phyloP scores from a whole-genome alignment of 2,329 filamentous ascomycete species.

The Arthrobotrys conoides region DNA sequence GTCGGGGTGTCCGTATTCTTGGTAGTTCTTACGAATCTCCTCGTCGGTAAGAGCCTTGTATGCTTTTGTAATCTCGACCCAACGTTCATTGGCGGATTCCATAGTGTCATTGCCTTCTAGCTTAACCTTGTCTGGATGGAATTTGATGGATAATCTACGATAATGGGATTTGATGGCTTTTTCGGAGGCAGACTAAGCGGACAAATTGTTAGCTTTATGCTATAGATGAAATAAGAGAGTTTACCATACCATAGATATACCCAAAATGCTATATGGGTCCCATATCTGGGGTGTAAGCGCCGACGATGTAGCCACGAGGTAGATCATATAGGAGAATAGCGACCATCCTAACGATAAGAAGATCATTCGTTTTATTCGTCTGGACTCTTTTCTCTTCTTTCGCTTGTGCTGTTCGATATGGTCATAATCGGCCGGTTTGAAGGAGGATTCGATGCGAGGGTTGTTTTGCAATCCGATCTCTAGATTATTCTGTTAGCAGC shows the following conservation, averaged over 20 bases:
- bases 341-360: slow-evolving; percentile 83
- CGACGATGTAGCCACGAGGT: slow-evolving; percentile 79
- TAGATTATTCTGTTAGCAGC: neutral
- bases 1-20: slow-evolving; percentile 95
- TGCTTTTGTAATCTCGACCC: slow-evolving; percentile 95
- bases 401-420: slow-evolving; percentile 85
- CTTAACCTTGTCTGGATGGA: slow-evolving; percentile 92
- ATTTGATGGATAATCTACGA: slow-evolving; percentile 85
- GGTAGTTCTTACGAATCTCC: slow-evolving; percentile 95
- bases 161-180: slow-evolving; percentile 94
- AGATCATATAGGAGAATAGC: slow-evolving; percentile 89
- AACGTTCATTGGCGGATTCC: slow-evolving; percentile 86
- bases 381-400: slow-evolving; percentile 89
- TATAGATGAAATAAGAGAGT: slow-evolving; percentile 3
- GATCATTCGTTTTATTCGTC: slow-evolving; percentile 80
- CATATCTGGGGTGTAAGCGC: slow-evolving; percentile 78
- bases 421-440: slow-evolving; percentile 84
- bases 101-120: slow-evolving; percentile 93
- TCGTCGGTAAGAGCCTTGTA: slow-evolving; percentile 99
- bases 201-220: neutral
- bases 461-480: slow-evolving; percentile 65
- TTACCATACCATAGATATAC: slow-evolving; percentile 78
- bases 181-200: slow-evolving; percentile 77
- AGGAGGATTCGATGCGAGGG: slow-evolving; percentile 72
- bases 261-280: slow-evolving; percentile 97